Evolutionary conservation across 305 asterid genomes (phyloP).

Genomic region (Solanum hybrid): DNA sequence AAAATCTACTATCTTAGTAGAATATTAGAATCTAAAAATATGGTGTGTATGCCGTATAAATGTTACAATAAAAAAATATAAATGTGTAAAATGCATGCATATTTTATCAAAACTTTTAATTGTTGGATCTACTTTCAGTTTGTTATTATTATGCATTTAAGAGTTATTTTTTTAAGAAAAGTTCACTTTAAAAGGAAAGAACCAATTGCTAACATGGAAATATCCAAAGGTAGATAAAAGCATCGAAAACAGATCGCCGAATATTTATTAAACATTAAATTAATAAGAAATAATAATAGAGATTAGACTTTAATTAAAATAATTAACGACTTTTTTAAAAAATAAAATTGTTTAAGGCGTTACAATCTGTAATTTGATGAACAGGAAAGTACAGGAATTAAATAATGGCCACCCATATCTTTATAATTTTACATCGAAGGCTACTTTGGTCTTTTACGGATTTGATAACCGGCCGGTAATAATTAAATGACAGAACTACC

Average conservation of each 20-base stretch:
- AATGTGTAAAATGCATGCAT: neutral
- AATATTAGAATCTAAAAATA: too few relatives aligned
- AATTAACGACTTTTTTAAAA: neutral
- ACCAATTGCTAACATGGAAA: neutral
- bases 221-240: neutral
- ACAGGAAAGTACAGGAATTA: neutral
- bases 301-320: neutral
- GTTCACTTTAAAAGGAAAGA: neutral
- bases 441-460: accelerated
- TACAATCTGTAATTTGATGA: neutral
- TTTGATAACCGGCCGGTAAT: neutral
- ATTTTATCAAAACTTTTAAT: neutral
- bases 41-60: neutral
- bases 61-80: too few relatives aligned
- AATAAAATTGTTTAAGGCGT: neutral
- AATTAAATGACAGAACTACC: neutral
- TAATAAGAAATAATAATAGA: neutral
- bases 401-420: neutral
- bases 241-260: neutral
- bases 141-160: neutral
- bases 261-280: neutral
- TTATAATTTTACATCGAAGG: neutral
- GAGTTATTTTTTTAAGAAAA: neutral
- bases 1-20: too few relatives aligned
- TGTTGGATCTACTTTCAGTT: neutral